Evolutionary conservation across 2,329 filamentous ascomycete genomes (phyloP).

Genomic region (Lachnellula willkommii): DNA sequence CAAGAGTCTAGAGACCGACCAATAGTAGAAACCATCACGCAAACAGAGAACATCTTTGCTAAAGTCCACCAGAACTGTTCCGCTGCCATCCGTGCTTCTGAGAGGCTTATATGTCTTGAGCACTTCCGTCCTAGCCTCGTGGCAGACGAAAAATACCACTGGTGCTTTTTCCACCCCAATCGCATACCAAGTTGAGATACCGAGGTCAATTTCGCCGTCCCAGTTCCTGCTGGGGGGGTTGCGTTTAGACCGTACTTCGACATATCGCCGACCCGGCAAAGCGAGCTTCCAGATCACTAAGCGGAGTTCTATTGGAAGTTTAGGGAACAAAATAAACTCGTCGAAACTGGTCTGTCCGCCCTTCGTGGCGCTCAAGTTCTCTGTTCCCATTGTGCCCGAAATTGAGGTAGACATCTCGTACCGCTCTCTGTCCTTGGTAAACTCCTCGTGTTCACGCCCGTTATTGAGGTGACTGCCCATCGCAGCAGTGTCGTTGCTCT

Average conservation of each 20-base stretch:
- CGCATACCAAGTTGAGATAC: not conserved
- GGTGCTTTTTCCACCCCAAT: not conserved
- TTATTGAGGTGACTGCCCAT: too few species aligned
- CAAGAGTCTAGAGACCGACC: too few species aligned
- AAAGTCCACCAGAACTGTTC: too few species aligned
- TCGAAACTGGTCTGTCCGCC: not conserved
- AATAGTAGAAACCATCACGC: too few species aligned
- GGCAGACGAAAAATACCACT: not conserved
- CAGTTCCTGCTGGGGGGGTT: too few species aligned
- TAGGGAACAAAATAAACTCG: not conserved
- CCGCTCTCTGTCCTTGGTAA: too few species aligned
- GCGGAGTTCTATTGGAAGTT: not conserved
- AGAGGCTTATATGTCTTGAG: not conserved
- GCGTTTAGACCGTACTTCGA: not conserved
- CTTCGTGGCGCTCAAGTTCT: not conserved
- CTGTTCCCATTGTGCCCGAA: too few species aligned
- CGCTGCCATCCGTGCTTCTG: too few species aligned
- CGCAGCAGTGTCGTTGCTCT: too few species aligned
- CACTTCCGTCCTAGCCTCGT: not conserved
- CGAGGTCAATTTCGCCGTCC: not conserved
- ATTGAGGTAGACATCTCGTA: too few species aligned
- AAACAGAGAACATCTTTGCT: too few species aligned
- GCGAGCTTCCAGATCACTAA: not conserved
- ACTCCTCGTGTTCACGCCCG: too few species aligned
- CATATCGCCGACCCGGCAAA: not conserved